Base-by-base conservation (phyloP, 352 stramenopile genomes). In the Globisporangium middletonii region DNA sequence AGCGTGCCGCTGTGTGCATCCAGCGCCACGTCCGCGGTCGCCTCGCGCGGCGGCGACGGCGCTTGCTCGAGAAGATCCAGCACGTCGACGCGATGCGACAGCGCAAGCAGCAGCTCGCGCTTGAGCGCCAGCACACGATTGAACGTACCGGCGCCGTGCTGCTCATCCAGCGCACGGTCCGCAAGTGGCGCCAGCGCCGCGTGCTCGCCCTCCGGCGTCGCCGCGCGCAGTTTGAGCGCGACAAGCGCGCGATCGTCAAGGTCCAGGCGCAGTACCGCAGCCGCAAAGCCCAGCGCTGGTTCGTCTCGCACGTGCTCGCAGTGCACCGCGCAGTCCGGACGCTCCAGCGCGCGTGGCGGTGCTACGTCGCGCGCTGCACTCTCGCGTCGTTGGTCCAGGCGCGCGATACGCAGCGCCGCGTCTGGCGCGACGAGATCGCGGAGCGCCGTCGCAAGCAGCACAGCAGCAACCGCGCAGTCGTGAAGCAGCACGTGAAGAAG, bases 281-380 rank as follows among this genome's bases (percentile, higher is more conserved):
- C 8, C 68, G 68, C 27, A 44, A 74, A 46, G 66, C 70, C 1
- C 75, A 72, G 15, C 64, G 50, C 61, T 67, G 56, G 27, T 66
- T 63, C 42, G 53, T 33, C 6, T 53, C 61, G 5, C 62, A 87
- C 38, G 64, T 61, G 12, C 1, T 51, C 0, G 53, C 68, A 27
- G 58, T 83, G 12, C 23, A 43, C 4, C 55, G 41, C 18, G 67
- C 75, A 2, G 61, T 78, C 48, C 35, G 67, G 12, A 28, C 59
- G 33, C 63, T 90, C 12, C 80, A 88, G 33, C 71, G 72, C 41
- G 72, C 70, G 1, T 90, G 77, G 75, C 68, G 77, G 42, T 77
- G 70, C 26, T 78, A 58, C 30, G 15, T 55, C 16, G 73, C 72
- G n/a, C 72, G 64, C 33, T 23, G 15, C 18, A 33, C 60, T n/a